Conservation (phyloP, 768 basidiomycete species). For the Sutorius australiensis region DNA sequence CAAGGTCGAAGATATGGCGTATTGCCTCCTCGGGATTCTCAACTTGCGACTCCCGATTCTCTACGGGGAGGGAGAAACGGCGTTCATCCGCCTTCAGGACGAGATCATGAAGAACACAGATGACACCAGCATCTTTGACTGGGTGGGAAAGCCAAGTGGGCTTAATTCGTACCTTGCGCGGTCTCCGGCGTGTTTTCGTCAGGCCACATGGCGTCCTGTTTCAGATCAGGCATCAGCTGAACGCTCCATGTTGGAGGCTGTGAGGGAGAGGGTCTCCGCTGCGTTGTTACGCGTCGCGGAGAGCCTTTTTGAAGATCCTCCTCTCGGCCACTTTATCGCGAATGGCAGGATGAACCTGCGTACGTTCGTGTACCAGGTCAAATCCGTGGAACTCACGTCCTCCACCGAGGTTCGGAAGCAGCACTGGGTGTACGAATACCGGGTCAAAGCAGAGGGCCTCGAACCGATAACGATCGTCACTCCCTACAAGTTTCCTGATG, state of each 20-base stretch:
- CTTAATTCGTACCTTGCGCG: constrained; percentile 27
- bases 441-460: constrained; percentile 19
- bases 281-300: constrained; percentile 14
- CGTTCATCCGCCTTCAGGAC: constrained; percentile 27
- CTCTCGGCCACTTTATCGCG: constrained; percentile 29
- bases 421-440: constrained; percentile 14
- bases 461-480: constrained; percentile 15
- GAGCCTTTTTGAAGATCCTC: constrained; percentile 19
- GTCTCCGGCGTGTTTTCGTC: constrained; percentile 23
- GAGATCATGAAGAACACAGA: constrained; percentile 28
- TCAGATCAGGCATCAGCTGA: not conserved
- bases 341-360: constrained; percentile 30
- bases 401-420: constrained; percentile 2
- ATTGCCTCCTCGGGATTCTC: constrained; percentile 29
- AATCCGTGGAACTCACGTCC: constrained; percentile 5
- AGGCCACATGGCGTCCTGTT: constrained; percentile 10
- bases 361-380: constrained; percentile 22
- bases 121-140: constrained; percentile 26
- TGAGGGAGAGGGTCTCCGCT: constrained; percentile 19
- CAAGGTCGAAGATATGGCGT: constrained; percentile 28
- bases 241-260: constrained; percentile 6
- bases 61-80: constrained; percentile 21
- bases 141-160: constrained; percentile 23
- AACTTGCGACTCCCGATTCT: constrained; percentile 27
- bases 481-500: constrained; percentile 8